These are phyloP conservation scores for Paspalum vaginatum DNA, from an alignment of 176 grass and related monocot genomes.

Conservation along the genomic window DNA sequence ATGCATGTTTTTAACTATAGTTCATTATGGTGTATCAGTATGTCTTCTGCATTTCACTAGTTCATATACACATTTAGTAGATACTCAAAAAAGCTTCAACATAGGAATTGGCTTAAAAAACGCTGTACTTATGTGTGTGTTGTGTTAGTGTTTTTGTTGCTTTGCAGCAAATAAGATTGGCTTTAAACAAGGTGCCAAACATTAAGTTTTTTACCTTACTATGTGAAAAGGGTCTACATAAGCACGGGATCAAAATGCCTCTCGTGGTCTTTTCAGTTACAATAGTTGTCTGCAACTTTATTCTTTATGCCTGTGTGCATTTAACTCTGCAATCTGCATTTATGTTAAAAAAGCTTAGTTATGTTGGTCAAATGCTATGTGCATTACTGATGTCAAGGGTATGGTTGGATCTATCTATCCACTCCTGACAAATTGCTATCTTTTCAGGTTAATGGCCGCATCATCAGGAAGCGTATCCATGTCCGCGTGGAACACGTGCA, in stretches of 20 bases:
- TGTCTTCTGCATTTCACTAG: neutral
- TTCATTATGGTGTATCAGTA: neutral
- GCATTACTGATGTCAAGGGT: neutral
- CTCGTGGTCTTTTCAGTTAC: neutral
- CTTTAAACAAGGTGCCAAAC: neutral
- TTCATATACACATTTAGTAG: too few species aligned
- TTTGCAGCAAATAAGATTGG: neutral
- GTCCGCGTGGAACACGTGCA: constrained; percentile 71
- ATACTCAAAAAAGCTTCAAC: too few species aligned
- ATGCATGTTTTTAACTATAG: neutral
- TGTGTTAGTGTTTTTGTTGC: neutral
- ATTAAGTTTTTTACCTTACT: neutral
- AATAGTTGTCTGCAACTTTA: neutral
- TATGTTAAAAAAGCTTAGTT: neutral
- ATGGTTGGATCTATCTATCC: neutral
- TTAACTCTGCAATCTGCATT: neutral
- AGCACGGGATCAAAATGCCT: neutral
- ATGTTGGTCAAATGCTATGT: neutral
- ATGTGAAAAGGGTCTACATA: neutral
- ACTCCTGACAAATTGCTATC: neutral
- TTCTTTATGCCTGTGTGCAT: neutral
- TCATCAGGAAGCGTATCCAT: constrained; percentile 75
- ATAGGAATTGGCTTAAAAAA: too few species aligned
- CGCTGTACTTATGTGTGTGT: neutral
- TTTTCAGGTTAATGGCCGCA: constrained; percentile 58